phyloP scores from a whole-genome alignment of 2,329 filamentous ascomycete genomes.

The Colletotrichum camelliae region DNA sequence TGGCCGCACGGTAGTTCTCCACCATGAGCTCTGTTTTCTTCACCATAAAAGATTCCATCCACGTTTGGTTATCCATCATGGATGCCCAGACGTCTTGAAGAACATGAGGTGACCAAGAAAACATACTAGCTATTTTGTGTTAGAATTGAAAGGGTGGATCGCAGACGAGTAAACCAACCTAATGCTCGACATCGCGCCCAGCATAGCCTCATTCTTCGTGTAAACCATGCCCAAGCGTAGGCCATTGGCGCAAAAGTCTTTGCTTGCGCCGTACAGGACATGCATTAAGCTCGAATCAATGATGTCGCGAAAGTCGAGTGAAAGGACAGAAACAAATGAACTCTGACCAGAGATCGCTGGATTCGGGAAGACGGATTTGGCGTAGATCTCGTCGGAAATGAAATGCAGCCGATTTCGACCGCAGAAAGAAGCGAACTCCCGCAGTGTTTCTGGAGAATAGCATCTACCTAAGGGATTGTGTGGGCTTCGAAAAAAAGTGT shows the following conservation, averaged over 20 bases:
- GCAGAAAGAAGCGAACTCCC: slow-evolving; percentile 42
- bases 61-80: slow-evolving; percentile 5
- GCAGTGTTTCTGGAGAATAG: slow-evolving; percentile 30
- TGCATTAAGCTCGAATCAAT: slow-evolving; percentile 46
- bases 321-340: slow-evolving; percentile 40
- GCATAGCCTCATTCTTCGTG: slow-evolving; percentile 10
- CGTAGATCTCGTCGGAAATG: slow-evolving; percentile 55
- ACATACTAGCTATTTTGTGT: neutral
- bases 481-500: slow-evolving; percentile 24
- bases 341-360: slow-evolving; percentile 30
- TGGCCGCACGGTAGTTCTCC: neutral
- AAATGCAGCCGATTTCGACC: slow-evolving; percentile 46
- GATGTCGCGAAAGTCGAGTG: slow-evolving; percentile 31
- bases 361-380: slow-evolving; percentile 46
- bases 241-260: slow-evolving; percentile 51
- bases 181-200: slow-evolving; percentile 10
- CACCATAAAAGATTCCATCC: neutral
- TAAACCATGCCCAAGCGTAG: slow-evolving; percentile 41
- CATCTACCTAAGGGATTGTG: slow-evolving; percentile 37
- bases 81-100: slow-evolving; percentile 18
- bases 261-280: slow-evolving; percentile 34
- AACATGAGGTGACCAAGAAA: slow-evolving; percentile 14
- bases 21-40: slow-evolving; percentile 5
- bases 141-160: too few species aligned
- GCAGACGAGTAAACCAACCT: neutral